Conservation (phyloP, 768 basidiomycete species). For the Crepidotus variabilis region DNA sequence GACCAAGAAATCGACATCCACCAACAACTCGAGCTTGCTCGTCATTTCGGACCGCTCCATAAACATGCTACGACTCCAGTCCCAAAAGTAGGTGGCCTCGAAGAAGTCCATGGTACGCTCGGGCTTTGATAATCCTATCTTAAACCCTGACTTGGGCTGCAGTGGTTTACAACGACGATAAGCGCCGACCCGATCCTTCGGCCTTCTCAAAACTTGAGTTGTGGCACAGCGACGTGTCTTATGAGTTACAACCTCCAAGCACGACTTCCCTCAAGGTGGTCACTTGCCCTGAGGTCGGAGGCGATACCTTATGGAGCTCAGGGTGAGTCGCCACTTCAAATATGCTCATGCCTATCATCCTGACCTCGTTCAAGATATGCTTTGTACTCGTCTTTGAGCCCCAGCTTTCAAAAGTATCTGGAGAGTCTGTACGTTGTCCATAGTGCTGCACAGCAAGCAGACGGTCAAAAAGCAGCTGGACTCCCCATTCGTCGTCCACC, state of each 20-base stretch:
- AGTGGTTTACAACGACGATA: slow-evolving; percentile 73
- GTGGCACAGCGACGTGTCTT: slow-evolving; percentile 80
- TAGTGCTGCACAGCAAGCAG: slow-evolving; percentile 74
- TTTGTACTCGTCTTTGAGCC: slow-evolving; percentile 79
- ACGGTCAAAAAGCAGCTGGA: slow-evolving; percentile 67
- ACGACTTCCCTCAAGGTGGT: slow-evolving; percentile 75
- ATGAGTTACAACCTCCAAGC: slow-evolving; percentile 80
- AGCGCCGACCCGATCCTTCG: slow-evolving; percentile 55
- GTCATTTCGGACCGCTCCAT: slow-evolving; percentile 72
- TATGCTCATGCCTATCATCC: not conserved
- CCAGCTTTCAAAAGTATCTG: slow-evolving; percentile 70
- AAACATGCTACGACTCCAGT: slow-evolving; percentile 82
- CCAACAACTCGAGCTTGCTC: slow-evolving; percentile 68
- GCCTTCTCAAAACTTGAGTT: slow-evolving; percentile 74
- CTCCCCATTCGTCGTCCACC: slow-evolving; percentile 66
- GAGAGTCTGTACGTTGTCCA: slow-evolving; percentile 73
- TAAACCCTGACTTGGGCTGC: slow-evolving; percentile 2
- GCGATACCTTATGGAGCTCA: slow-evolving; percentile 80
- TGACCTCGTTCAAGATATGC: slow-evolving; percentile 49
- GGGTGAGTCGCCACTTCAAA: slow-evolving; percentile 39
- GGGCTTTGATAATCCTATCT: not conserved
- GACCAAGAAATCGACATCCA: slow-evolving; percentile 69
- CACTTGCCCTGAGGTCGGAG: slow-evolving; percentile 66
- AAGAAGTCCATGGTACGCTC: slow-evolving; percentile 64
- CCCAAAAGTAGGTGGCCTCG: slow-evolving; percentile 61